Base-by-base conservation (phyloP, 371 early-diverging fungal genomes). In the Racocetra persica region DNA sequence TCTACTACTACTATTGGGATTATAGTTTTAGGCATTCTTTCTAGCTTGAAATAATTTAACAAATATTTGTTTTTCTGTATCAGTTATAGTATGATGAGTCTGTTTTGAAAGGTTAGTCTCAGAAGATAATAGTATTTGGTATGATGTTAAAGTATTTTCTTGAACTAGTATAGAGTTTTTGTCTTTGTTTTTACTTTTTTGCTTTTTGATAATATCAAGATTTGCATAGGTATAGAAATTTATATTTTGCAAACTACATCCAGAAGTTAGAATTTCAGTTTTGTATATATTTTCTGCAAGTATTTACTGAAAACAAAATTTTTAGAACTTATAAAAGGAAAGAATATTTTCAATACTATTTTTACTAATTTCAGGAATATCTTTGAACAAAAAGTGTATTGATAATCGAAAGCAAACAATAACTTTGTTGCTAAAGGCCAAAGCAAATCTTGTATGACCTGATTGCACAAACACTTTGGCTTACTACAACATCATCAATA, bases 201-300 rank as follows among this genome's bases (percentile, higher is more conserved):
- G n/a, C n/a, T n/a, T n/a, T n/a, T n/a, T n/a, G n/a, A n/a, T n/a
- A n/a, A n/a, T n/a, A n/a, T 10, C 63, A 32, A 62, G 63, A 22
- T 62, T 24, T 22, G 63, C 24, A 62, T 24, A 62, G 11, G 24
- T 62, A 32, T 62, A 62, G 18, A 22, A 1, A 62, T 62, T 62
- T 62, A 62, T 32, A 62, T 22, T 62, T 62, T 1, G 51, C 16
- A 16, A 51, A 51, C 14, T 11, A 51, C 14, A 4, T 51, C 14
- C 14, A 51, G 14, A 51, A 51, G 16, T 51, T 51, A 10, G 14
- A 51, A 2, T 0, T 13, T 60, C 6, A 22, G 62, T 49, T 71
- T 54, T 71, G 26, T 71, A 71, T n/a, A 71, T 51, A 49, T 71
- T 52, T 16, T 71, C 28, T 4, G 2, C 10, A 24, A 71, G 22